A percentile compares a stretch with the other conserved stretches of the same genome.
These are phyloP conservation scores for Pseudohalonectria lignicola DNA, from an alignment of 2,329 filamentous ascomycete genomes.

Conservation along the genomic window DNA sequence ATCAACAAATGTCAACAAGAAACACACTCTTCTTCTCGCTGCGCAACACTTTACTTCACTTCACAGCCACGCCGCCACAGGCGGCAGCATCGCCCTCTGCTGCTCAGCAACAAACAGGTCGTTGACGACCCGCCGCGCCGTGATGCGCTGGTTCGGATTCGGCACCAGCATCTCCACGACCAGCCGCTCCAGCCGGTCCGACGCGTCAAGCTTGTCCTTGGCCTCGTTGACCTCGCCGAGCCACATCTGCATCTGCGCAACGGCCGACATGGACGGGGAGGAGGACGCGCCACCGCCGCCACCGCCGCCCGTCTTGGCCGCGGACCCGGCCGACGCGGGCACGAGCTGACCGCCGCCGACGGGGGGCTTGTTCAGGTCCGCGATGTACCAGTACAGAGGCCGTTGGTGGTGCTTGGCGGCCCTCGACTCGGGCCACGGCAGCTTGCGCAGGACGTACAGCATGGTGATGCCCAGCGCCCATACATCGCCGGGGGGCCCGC, in stretches of 20 bases:
- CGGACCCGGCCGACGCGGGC: constrained; percentile 18
- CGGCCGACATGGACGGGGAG: constrained; percentile 20
- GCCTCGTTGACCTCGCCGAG: constrained; percentile 40
- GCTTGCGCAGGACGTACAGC: constrained; percentile 46
- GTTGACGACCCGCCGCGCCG: constrained; percentile 37
- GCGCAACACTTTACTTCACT: too few species aligned
- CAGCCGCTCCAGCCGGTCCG: constrained; percentile 38
- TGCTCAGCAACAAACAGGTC: constrained; percentile 25
- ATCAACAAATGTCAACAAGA: too few species aligned
- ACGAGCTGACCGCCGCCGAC: constrained; percentile 16
- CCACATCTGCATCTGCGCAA: constrained; percentile 45
- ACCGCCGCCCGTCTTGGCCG: too few species aligned
- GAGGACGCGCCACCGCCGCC: not conserved
- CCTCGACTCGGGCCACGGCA: constrained; percentile 42
- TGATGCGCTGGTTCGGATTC: constrained; percentile 39
- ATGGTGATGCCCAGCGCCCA: constrained; percentile 51
- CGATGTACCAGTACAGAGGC: constrained; percentile 47
- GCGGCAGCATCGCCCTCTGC: not conserved
- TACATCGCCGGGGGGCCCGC: constrained; percentile 44
- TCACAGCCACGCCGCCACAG: too few species aligned
- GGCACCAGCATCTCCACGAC: constrained; percentile 43
- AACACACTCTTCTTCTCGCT: too few species aligned
- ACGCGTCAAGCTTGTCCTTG: constrained; percentile 29
- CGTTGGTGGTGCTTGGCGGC: constrained; percentile 33
- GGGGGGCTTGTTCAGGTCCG: constrained; percentile 32